These are phyloP conservation scores for Penicillium robsamsonii DNA, from an alignment of 495 filamentous ascomycete species.

Conservation along the genomic window DNA sequence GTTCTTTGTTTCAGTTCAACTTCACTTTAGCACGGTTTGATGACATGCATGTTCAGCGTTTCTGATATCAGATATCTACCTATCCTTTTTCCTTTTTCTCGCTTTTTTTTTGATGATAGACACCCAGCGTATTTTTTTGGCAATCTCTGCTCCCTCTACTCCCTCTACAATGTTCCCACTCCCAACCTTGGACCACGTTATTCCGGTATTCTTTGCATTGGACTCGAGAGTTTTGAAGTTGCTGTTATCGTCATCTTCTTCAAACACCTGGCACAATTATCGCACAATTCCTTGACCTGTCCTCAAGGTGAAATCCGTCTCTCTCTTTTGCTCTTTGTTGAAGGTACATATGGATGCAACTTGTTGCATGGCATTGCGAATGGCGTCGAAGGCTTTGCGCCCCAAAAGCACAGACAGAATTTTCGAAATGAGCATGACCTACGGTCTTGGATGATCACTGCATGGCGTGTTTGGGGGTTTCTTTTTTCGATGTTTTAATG, in stretches of 20 bases:
- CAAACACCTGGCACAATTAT: neutral
- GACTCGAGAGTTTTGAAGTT: neutral
- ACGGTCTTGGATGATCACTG: conserved; percentile 27
- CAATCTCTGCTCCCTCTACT: conserved; percentile 3
- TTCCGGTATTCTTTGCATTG: conserved; percentile 7
- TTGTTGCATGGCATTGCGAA: conserved; percentile 32
- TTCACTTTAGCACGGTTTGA: conserved; percentile 12
- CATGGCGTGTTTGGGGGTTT: conserved; percentile 24
- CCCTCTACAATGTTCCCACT: neutral
- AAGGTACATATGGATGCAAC: conserved; percentile 32
- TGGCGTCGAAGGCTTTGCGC: conserved; percentile 24
- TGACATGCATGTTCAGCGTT: conserved; percentile 19
- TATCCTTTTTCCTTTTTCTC: neutral
- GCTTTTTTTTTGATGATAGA: conserved; percentile 8
- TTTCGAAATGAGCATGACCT: conserved; percentile 21
- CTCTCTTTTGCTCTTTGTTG: conserved; percentile 17
- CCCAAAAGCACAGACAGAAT: conserved; percentile 21
- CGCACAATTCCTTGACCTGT: neutral
- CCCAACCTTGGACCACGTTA: neutral
- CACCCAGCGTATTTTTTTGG: conserved; percentile 1
- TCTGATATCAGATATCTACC: conserved; percentile 8
- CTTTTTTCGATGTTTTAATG: neutral
- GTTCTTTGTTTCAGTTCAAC: conserved; percentile 8
- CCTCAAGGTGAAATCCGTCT: conserved; percentile 3
- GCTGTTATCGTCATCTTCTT: neutral